Percentiles rank a stretch among this genome's conserved stretches.
These are phyloP conservation scores for Boletus fagicola DNA, from an alignment of 768 basidiomycete genomes.

Conservation along the genomic window DNA sequence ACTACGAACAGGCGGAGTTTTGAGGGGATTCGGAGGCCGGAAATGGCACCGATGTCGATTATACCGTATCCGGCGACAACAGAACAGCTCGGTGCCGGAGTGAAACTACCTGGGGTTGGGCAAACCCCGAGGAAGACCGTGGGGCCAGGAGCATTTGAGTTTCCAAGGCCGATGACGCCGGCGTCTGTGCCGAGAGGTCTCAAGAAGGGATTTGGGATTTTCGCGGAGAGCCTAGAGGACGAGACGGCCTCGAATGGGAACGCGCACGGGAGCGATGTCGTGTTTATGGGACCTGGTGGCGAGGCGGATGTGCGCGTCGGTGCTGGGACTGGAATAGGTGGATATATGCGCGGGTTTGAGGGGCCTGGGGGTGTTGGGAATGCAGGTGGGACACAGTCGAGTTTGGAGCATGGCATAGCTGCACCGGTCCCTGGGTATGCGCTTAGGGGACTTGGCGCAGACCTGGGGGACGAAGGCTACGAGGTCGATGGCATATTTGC, in stretches of 20 bases:
- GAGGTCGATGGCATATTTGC: constrained; percentile 8
- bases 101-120: constrained; percentile 3
- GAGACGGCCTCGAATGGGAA: not conserved
- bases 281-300: constrained; percentile 6
- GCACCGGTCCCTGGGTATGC: constrained; percentile 22
- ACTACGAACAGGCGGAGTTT: constrained; percentile 19
- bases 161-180: constrained; percentile 23
- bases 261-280: not conserved
- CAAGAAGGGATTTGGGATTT: constrained; percentile 10
- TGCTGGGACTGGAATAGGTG: constrained; percentile 10
- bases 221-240: constrained; percentile 8
- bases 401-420: constrained; percentile 11
- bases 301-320: not conserved
- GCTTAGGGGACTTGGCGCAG: not conserved
- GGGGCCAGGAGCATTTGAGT: constrained; percentile 8
- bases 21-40: constrained; percentile 24
- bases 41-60: constrained; percentile 23
- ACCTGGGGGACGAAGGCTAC: not conserved
- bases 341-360: constrained; percentile 27
- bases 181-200: constrained; percentile 12
- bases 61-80: constrained; percentile 18
- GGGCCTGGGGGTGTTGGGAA: constrained; percentile 1
- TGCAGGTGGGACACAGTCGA: not conserved
- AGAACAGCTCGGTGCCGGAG: constrained; percentile 5
- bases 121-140: constrained; percentile 23